phyloP scores from a whole-genome alignment of 2,329 filamentous ascomycete genomes.

The Neodidymelliopsis sp. region DNA sequence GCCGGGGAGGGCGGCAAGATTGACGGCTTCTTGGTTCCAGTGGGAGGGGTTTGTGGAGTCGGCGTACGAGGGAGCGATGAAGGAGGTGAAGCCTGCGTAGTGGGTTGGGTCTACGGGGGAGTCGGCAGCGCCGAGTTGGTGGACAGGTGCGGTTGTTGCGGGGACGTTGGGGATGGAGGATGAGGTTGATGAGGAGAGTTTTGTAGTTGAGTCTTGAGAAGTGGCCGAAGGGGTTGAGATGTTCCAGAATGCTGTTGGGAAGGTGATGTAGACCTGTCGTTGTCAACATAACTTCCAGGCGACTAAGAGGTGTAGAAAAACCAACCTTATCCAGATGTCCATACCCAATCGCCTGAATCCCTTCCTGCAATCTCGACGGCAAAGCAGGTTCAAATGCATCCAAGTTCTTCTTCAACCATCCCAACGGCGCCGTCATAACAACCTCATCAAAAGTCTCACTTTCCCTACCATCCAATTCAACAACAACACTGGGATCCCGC shows the following conservation, averaged over 20 bases:
- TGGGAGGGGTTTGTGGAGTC: constrained; percentile 64
- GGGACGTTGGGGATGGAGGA: constrained; percentile 46
- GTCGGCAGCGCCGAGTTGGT: constrained; percentile 34
- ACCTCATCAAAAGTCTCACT: constrained; percentile 69
- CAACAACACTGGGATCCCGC: constrained; percentile 33
- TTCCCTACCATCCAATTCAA: constrained; percentile 58
- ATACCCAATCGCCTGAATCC: constrained; percentile 71
- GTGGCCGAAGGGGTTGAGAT: constrained; percentile 4
- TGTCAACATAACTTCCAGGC: constrained; percentile 9
- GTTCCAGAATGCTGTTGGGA: constrained; percentile 79
- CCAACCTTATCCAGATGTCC: constrained; percentile 74
- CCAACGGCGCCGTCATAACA: constrained; percentile 72
- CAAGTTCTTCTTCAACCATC: constrained; percentile 55
- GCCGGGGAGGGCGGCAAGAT: constrained; percentile 71
- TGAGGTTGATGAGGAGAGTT: constrained; percentile 12
- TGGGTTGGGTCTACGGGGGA: constrained; percentile 43
- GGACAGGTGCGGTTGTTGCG: constrained; percentile 47
- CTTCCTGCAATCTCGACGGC: constrained; percentile 63
- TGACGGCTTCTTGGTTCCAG: constrained; percentile 81
- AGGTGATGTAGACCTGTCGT: constrained; percentile 61
- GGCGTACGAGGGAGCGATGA: constrained; percentile 75
- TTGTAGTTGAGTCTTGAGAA: not conserved
- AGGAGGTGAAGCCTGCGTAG: constrained; percentile 75
- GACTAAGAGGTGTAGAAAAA: constrained; percentile 27
- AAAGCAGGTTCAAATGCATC: constrained; percentile 67